phyloP scores from a whole-genome alignment of 2,329 filamentous ascomycete species.

The Kalmusia sp. region DNA sequence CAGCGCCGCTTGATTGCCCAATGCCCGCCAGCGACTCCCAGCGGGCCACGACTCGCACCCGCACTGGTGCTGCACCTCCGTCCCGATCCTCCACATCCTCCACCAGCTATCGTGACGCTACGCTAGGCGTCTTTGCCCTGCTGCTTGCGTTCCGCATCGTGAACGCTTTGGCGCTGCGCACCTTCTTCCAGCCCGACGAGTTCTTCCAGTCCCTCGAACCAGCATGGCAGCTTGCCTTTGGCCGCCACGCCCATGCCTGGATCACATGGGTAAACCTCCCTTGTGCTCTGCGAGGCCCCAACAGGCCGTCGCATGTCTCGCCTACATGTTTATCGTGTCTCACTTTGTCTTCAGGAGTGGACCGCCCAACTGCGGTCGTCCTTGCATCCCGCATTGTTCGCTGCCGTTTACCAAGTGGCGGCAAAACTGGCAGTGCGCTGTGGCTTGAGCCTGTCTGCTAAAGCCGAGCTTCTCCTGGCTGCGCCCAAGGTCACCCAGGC shows the following conservation, averaged over 20 bases:
- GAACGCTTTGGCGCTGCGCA: slow-evolving; percentile 79
- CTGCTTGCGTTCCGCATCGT: slow-evolving; percentile 75
- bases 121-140: slow-evolving; percentile 34
- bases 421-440: slow-evolving; percentile 64
- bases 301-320: slow-evolving; percentile 1
- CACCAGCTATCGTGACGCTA: slow-evolving; percentile 42
- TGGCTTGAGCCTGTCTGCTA: slow-evolving; percentile 61
- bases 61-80: slow-evolving; percentile 28
- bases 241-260: slow-evolving; percentile 79
- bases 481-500: slow-evolving; percentile 80
- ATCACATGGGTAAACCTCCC: slow-evolving; percentile 81
- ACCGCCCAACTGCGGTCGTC: slow-evolving; percentile 84
- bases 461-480: slow-evolving; percentile 72
- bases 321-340: slow-evolving; percentile 25
- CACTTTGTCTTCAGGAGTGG: slow-evolving; percentile 77
- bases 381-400: slow-evolving; percentile 88
- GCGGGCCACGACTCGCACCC: slow-evolving; percentile 37
- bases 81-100: slow-evolving; percentile 19
- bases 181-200: slow-evolving; percentile 98
- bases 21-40: slow-evolving; percentile 40
- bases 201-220: slow-evolving; percentile 96
- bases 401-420: slow-evolving; percentile 71
- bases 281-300: neutral
- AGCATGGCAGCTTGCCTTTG: slow-evolving; percentile 89
- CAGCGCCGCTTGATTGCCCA: slow-evolving; percentile 32